A percentile compares a stretch with the other conserved stretches of the same genome.
phyloP scores from a whole-genome alignment of 169 alveolate genomes.

The Plasmodium coatneyi region DNA sequence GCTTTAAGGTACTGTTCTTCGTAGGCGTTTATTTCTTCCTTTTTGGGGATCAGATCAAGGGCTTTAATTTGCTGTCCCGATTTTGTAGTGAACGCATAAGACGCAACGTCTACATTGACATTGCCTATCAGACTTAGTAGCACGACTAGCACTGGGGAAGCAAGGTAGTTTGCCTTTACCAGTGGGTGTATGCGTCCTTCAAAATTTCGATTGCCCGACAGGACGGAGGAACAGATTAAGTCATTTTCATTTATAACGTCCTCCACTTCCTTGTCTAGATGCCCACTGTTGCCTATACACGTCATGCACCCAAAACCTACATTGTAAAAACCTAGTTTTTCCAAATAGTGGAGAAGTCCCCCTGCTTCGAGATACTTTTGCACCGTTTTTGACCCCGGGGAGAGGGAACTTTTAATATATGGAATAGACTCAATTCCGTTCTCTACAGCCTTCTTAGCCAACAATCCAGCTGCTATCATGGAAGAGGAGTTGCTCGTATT shows the following conservation, averaged over 20 bases:
- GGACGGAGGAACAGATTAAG: slow-evolving; percentile 94
- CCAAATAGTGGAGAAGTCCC: slow-evolving; percentile 91
- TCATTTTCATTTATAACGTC: slow-evolving; percentile 91
- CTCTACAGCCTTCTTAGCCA: slow-evolving; percentile 95
- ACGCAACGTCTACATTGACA: slow-evolving; percentile 92
- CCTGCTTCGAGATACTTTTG: slow-evolving; percentile 84
- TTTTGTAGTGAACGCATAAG: slow-evolving; percentile 91
- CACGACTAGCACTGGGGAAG: slow-evolving; percentile 97
- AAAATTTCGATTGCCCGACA: slow-evolving; percentile 96
- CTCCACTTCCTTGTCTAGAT: slow-evolving; percentile 92
- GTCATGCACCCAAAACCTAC: slow-evolving; percentile 99
- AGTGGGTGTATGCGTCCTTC: slow-evolving; percentile 97
- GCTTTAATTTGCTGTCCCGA: slow-evolving; percentile 91
- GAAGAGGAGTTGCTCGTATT: slow-evolving; percentile 97
- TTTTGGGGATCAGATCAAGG: slow-evolving; percentile 94
- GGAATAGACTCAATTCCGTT: slow-evolving; percentile 92
- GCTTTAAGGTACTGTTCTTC: slow-evolving; percentile 90
- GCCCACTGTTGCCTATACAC: slow-evolving; percentile 98
- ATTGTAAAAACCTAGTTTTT: slow-evolving; percentile 93
- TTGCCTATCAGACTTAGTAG: slow-evolving; percentile 97
- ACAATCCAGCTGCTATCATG: slow-evolving; percentile 97
- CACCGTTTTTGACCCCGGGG: slow-evolving; percentile 94
- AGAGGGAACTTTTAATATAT: slow-evolving; percentile 94
- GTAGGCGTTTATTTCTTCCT: slow-evolving; percentile 87
- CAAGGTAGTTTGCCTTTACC: slow-evolving; percentile 96